Conservation (phyloP, 352 stramenopile species). For the Pythium scleroteichum region DNA sequence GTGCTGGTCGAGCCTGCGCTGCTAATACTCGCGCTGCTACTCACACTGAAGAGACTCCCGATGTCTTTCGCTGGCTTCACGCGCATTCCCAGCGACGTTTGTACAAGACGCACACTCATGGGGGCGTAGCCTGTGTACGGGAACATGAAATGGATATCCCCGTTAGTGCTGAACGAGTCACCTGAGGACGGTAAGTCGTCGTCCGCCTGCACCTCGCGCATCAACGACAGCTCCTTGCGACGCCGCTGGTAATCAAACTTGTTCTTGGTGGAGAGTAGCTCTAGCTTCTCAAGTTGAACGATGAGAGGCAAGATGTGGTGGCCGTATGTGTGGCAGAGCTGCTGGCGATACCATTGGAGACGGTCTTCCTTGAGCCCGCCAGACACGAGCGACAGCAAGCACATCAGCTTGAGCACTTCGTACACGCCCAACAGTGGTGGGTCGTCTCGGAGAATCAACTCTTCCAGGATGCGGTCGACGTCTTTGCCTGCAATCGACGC, state of each 20-base stretch:
- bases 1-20: constrained; percentile 10
- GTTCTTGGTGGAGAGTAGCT: constrained; percentile 58
- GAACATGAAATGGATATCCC: constrained; percentile 87
- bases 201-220: constrained; percentile 14
- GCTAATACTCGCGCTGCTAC: constrained; percentile 17
- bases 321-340: constrained; percentile 85
- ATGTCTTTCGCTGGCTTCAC: constrained; percentile 41
- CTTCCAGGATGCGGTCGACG: constrained; percentile 69
- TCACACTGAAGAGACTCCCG: constrained; percentile 10
- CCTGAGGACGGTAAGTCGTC: constrained; percentile 1
- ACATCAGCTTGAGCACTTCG: constrained; percentile 78
- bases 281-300: constrained; percentile 72
- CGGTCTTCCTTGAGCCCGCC: constrained; percentile 60
- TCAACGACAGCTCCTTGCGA: constrained; percentile 26
- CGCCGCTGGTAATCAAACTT: constrained; percentile 60
- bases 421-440: constrained; percentile 67
- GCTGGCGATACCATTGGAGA: constrained; percentile 65
- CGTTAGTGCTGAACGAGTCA: not conserved
- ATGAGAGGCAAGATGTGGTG: constrained; percentile 68
- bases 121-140: constrained; percentile 83
- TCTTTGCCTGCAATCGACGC: constrained; percentile 45
- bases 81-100: constrained; percentile 73
- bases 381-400: constrained; percentile 68
- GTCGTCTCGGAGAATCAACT: constrained; percentile 60
- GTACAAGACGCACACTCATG: constrained; percentile 78